Percentiles rank a stretch among this genome's conserved stretches.
These are phyloP conservation scores for Lactarius tabidus DNA, from an alignment of 768 basidiomycete genomes.

Conservation along the genomic window DNA sequence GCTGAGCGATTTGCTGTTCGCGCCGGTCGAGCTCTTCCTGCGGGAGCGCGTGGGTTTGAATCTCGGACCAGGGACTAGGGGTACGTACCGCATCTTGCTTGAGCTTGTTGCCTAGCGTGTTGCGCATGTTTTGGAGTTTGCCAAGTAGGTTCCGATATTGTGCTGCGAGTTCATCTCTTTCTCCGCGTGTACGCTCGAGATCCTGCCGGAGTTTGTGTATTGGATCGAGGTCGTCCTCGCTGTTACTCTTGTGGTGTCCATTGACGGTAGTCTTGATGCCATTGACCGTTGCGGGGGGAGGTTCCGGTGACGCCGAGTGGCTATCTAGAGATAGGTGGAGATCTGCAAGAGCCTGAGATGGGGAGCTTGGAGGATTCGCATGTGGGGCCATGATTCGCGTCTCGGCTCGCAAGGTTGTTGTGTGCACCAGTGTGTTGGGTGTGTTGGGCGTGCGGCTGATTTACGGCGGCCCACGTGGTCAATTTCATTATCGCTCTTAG, in stretches of 20 bases:
- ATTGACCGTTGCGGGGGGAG: slow-evolving; percentile 27
- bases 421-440: background rate
- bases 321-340: slow-evolving; percentile 31
- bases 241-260: slow-evolving; percentile 35
- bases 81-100: slow-evolving; percentile 89
- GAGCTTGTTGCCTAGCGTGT: slow-evolving; percentile 88
- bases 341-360: slow-evolving; percentile 19
- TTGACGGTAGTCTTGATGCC: slow-evolving; percentile 29
- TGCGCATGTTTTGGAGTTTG: slow-evolving; percentile 91
- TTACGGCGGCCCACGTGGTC: background rate
- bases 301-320: slow-evolving; percentile 26
- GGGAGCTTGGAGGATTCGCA: slow-evolving; percentile 10
- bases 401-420: slow-evolving; percentile 1
- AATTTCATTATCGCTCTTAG: background rate
- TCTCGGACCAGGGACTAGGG: background rate
- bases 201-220: slow-evolving; percentile 64
- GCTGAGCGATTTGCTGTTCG: slow-evolving; percentile 75
- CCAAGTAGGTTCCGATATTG: slow-evolving; percentile 85
- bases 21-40: slow-evolving; percentile 98
- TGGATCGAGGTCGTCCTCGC: slow-evolving; percentile 44
- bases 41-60: slow-evolving; percentile 20
- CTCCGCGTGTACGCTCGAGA: slow-evolving; percentile 68
- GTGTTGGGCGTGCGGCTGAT: background rate
- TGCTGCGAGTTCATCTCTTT: slow-evolving; percentile 81
- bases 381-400: slow-evolving; percentile 18